Evolutionary conservation across 352 stramenopile genomes (phyloP).

Genomic region (Globisporangium takayamanum): DNA sequence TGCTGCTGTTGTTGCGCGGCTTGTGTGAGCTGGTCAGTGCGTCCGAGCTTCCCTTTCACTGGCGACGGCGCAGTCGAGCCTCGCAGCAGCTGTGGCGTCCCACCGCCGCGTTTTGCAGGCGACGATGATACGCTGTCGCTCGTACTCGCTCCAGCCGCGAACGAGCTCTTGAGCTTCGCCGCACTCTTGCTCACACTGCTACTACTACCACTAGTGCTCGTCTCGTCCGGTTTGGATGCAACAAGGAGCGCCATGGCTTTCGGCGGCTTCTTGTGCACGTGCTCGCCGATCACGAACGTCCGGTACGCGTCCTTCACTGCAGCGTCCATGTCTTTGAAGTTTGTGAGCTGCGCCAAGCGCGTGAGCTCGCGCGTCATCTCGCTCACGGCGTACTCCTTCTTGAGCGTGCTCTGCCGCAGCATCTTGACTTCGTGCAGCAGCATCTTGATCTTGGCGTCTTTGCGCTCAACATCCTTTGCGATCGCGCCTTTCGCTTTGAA

Average conservation of each 20-base stretch:
- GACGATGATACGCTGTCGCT: neutral
- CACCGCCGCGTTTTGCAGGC: constrained; percentile 2
- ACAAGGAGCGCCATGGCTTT: constrained; percentile 15
- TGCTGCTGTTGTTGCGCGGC: constrained; percentile 3
- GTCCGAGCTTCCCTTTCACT: constrained; percentile 1
- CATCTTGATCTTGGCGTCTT: constrained; percentile 73
- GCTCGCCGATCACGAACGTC: constrained; percentile 66
- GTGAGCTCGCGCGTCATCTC: constrained; percentile 79
- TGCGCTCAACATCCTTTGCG: constrained; percentile 59
- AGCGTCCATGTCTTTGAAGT: constrained; percentile 72
- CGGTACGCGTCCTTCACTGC: constrained; percentile 80
- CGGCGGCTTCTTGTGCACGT: constrained; percentile 51
- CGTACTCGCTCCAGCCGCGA: neutral
- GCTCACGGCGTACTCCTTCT: constrained; percentile 74
- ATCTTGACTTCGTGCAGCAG: constrained; percentile 70
- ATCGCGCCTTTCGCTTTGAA: constrained; percentile 55
- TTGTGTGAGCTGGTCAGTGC: neutral
- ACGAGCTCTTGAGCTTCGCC: neutral
- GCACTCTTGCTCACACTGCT: constrained; percentile 6
- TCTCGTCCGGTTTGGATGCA: neutral
- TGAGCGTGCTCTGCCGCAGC: constrained; percentile 61
- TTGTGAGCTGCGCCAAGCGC: constrained; percentile 61
- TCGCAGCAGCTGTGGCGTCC: neutral
- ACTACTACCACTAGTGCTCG: neutral
- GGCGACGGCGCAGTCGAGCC: constrained; percentile 10